Evolutionary conservation across 2,329 filamentous ascomycete species (phyloP), one percentile per base, ranked within the genome.

Genomic region (Simplicillium sp.): DNA sequence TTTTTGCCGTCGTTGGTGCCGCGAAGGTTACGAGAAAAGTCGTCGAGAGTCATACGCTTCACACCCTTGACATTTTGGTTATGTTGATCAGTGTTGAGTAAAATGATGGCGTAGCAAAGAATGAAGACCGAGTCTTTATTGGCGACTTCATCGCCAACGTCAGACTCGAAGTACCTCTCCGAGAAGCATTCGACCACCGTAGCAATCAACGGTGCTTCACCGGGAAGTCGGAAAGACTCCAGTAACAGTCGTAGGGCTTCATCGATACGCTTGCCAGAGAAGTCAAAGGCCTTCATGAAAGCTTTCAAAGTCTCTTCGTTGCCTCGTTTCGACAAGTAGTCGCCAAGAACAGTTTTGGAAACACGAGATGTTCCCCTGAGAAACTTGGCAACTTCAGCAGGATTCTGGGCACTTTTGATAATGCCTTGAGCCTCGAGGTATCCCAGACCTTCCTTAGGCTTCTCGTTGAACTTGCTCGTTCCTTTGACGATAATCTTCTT

Each of bases 1-100:
- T 98, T 82, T 49, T 87, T 75, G 40, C 84, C 85, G 18, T 75
- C 80, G 54, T 98, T 98, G 29, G 92, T 84, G 11, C 90, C 90
- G 33, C 89, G 77, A n/a, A 98, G 65, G 56, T 98, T 97, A 47
- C 79, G 82, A 0, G 85, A 74, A 58, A 98, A 98, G 51, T 90
- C 84, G 41, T 79, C 73, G 34, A 82, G 71, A 2, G 80, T 80
- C 92, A 98, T 98, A 33, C 90, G 85, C 54, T 84, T 85, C 51
- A 80, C 70, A 2, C 73, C 62, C 50, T 79, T 88, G 46, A 97
- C 62, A 51, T 96, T 97, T 0, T 88, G 89, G 54, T 94, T 98
- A 60, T 97, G 92, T 53, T 94, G 84, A 56, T 98, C 92, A 1
- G 90, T 96, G 56, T 98, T 98, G 42, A 98, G 69, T 78, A 98